These are phyloP conservation scores for Cairneyella variabilis DNA, from an alignment of 495 filamentous ascomycete genomes.

Conservation along the genomic window DNA sequence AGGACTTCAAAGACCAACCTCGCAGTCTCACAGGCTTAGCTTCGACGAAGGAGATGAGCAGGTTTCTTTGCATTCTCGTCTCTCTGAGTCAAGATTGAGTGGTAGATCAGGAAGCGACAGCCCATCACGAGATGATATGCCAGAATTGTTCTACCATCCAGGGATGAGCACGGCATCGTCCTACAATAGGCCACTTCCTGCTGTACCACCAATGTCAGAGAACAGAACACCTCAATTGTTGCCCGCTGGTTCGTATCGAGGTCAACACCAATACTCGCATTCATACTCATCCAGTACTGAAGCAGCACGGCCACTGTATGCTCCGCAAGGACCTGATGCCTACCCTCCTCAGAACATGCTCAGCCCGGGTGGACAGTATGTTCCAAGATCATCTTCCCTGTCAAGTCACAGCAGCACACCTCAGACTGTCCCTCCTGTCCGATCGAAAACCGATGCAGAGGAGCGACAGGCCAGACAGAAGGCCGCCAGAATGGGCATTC, in stretches of 20 bases:
- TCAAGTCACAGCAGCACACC: slow-evolving; percentile 78
- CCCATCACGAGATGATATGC: slow-evolving; percentile 60
- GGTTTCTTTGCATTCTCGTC: slow-evolving; percentile 23
- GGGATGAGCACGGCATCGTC: slow-evolving; percentile 42
- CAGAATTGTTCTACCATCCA: slow-evolving; percentile 93
- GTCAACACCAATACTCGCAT: slow-evolving; percentile 30
- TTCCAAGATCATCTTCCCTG: slow-evolving; percentile 85
- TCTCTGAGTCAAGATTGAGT: slow-evolving; percentile 34
- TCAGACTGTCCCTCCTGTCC: slow-evolving; percentile 72
- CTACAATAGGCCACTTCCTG: slow-evolving; percentile 64
- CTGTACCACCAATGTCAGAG: slow-evolving; percentile 59
- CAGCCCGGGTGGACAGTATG: slow-evolving; percentile 39
- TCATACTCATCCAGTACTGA: slow-evolving; percentile 23
- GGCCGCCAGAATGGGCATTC: slow-evolving; percentile 32
- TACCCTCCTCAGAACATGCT: slow-evolving; percentile 40
- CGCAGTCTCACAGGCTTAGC: slow-evolving; percentile 65
- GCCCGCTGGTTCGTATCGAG: slow-evolving; percentile 54
- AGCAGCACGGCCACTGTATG: slow-evolving; percentile 31
- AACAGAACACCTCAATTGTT: slow-evolving; percentile 45
- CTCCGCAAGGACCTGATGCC: slow-evolving; percentile 40
- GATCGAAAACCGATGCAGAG: slow-evolving; percentile 94
- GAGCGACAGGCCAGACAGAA: slow-evolving; percentile 43
- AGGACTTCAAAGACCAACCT: slow-evolving; percentile 59
- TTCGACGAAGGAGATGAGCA: slow-evolving; percentile 92
- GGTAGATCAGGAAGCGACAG: slow-evolving; percentile 44